These are phyloP conservation scores for Lactifluus echinatus DNA, from an alignment of 768 basidiomycete genomes.

Conservation along the genomic window DNA sequence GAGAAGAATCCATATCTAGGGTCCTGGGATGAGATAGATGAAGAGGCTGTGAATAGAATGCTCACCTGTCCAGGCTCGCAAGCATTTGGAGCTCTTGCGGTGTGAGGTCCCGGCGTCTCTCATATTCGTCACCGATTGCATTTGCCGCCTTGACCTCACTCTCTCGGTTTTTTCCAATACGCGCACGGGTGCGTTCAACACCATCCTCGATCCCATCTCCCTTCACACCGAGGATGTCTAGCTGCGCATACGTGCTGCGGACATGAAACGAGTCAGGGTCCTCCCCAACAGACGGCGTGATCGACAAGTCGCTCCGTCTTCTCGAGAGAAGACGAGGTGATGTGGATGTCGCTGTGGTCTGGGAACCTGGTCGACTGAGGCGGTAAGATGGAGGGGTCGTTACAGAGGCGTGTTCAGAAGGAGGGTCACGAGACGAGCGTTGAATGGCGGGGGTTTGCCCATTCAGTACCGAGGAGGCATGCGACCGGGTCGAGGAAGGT, in stretches of 20 bases:
- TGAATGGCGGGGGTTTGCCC: not conserved
- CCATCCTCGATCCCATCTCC: conserved; percentile 95
- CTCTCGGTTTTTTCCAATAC: conserved; percentile 44
- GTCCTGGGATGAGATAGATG: not conserved
- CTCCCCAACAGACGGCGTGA: conserved; percentile 69
- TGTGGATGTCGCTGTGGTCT: conserved; percentile 14
- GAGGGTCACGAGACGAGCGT: not conserved
- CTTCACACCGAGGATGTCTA: conserved; percentile 85
- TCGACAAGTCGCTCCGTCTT: conserved; percentile 42
- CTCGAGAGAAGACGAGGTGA: conserved; percentile 11
- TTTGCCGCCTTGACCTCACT: conserved; percentile 53
- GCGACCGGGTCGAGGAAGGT: conserved; percentile 13
- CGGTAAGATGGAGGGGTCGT: not conserved
- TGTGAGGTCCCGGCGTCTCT: conserved; percentile 59
- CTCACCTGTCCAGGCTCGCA: conserved; percentile 80
- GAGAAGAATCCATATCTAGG: conserved; percentile 88
- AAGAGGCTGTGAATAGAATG: not conserved
- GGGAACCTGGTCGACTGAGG: conserved; percentile 1
- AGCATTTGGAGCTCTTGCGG: conserved; percentile 69
- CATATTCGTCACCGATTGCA: conserved; percentile 46
- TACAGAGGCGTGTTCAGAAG: conserved; percentile 5
- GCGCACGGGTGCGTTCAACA: conserved; percentile 82
- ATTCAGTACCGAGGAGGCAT: not conserved
- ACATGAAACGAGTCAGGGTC: conserved; percentile 79
- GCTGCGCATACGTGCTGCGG: conserved; percentile 77